These are phyloP conservation scores for Saitozyma sp. DNA, from an alignment of 768 basidiomycete genomes.

Conservation along the genomic window DNA sequence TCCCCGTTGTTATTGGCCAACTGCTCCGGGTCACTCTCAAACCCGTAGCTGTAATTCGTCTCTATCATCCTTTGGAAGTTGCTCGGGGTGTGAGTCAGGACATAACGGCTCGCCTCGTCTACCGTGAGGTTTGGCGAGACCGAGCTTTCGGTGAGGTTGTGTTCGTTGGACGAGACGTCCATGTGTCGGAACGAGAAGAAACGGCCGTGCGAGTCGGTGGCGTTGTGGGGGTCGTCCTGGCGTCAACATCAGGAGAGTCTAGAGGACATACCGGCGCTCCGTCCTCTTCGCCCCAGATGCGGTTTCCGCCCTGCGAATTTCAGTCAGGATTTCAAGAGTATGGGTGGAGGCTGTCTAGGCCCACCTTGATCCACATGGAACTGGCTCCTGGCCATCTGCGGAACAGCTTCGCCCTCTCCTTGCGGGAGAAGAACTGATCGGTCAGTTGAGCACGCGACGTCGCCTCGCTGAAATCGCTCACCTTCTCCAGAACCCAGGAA, in stretches of 20 bases:
- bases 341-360: conserved; percentile 3
- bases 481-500: conserved; percentile 55
- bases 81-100: conserved; percentile 48
- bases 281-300: conserved; percentile 40
- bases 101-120: conserved; percentile 69
- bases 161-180: conserved; percentile 20
- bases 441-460: conserved; percentile 53
- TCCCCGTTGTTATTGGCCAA: conserved; percentile 40
- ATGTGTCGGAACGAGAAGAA: conserved; percentile 73
- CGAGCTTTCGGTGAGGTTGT: conserved; percentile 30
- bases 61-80: conserved; percentile 65
- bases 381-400: conserved; percentile 93
- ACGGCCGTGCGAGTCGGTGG: conserved; percentile 67
- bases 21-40: conserved; percentile 70
- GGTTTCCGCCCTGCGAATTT: conserved; percentile 64
- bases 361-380: conserved; percentile 90
- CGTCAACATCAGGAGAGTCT: conserved; percentile 45
- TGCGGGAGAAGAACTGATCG: conserved; percentile 85
- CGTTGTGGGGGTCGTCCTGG: conserved; percentile 70
- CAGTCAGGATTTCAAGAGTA: neutral
- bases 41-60: conserved; percentile 83
- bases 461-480: neutral
- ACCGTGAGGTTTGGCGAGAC: conserved; percentile 53
- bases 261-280: conserved; percentile 28
- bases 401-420: conserved; percentile 85